These are phyloP conservation scores for Penicillium manginii DNA, from an alignment of 495 filamentous ascomycete genomes.

Conservation along the genomic window DNA sequence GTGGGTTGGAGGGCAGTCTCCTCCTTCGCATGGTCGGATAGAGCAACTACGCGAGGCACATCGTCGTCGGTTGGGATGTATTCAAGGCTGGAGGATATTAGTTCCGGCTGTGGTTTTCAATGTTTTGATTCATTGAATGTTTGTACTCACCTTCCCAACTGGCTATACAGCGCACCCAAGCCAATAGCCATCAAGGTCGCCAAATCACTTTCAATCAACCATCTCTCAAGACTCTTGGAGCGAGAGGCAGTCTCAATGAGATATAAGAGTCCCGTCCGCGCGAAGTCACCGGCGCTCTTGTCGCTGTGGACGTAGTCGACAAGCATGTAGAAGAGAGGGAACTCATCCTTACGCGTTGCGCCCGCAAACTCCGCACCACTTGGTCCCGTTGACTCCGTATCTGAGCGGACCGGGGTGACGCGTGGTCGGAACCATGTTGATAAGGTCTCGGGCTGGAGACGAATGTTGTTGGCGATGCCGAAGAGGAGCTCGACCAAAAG, in stretches of 20 bases:
- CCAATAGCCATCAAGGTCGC: conserved; percentile 97
- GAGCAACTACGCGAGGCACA: conserved; percentile 77
- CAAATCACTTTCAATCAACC: conserved; percentile 96
- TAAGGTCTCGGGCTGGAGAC: conserved; percentile 81
- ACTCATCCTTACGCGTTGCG: conserved; percentile 86
- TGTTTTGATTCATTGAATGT: not conserved
- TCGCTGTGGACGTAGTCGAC: conserved; percentile 96
- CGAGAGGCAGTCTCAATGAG: conserved; percentile 91
- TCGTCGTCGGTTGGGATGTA: conserved; percentile 55
- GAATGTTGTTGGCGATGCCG: conserved; percentile 91
- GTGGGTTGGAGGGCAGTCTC: conserved; percentile 46
- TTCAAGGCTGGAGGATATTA: conserved; percentile 36
- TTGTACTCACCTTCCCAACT: conserved; percentile 72
- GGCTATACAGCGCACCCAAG: conserved; percentile 92
- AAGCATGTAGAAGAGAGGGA: conserved; percentile 92
- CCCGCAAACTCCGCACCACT: conserved; percentile 75
- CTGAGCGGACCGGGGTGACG: conserved; percentile 35
- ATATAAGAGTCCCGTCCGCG: conserved; percentile 92
- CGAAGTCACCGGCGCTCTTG: conserved; percentile 92
- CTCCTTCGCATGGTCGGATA: conserved; percentile 73
- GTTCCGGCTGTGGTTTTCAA: not conserved
- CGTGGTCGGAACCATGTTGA: conserved; percentile 78
- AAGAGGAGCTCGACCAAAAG: conserved; percentile 90
- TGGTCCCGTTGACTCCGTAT: conserved; percentile 46
- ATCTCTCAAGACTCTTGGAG: conserved; percentile 81